Conservation (phyloP, 1,284 basidiomycete species). For the Tylopilus orsonianus region DNA sequence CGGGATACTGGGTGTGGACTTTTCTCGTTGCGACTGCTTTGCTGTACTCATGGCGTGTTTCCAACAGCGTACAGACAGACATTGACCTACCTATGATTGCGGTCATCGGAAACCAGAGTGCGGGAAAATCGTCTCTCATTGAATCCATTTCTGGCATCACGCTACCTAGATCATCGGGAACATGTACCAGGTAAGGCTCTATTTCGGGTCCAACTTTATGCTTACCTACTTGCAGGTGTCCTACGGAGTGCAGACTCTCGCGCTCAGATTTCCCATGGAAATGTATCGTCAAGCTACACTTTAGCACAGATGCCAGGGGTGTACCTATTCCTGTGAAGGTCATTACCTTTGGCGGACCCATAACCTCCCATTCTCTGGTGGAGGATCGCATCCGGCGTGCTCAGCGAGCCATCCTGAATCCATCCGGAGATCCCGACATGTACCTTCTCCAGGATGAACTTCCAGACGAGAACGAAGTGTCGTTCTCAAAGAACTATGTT, state of each 20-base stretch:
- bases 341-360: conserved; percentile 51
- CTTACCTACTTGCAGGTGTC: conserved; percentile 48
- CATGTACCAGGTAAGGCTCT: conserved; percentile 59
- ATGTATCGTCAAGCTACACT: conserved; percentile 59
- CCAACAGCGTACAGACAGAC: conserved; percentile 55
- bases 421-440: conserved; percentile 34
- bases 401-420: conserved; percentile 72
- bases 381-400: conserved; percentile 68
- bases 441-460: conserved; percentile 44
- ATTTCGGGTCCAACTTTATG: accelerated
- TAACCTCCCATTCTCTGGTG: conserved; percentile 52
- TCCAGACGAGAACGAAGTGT: conserved; percentile 38
- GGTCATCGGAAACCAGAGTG: conserved; percentile 65
- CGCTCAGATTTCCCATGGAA: conserved; percentile 50
- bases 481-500: conserved; percentile 65
- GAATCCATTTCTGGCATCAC: conserved; percentile 73
- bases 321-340: conserved; percentile 40
- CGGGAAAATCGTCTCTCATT: conserved; percentile 73
- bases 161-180: conserved; percentile 60
- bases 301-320: conserved; percentile 47
- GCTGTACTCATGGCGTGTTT: background rate
- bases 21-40: background rate
- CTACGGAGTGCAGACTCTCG: conserved; percentile 65
- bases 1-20: conserved; percentile 53
- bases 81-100: conserved; percentile 70